phyloP scores from a whole-genome alignment of 495 filamentous ascomycete genomes.

The Neurospora sp. region DNA sequence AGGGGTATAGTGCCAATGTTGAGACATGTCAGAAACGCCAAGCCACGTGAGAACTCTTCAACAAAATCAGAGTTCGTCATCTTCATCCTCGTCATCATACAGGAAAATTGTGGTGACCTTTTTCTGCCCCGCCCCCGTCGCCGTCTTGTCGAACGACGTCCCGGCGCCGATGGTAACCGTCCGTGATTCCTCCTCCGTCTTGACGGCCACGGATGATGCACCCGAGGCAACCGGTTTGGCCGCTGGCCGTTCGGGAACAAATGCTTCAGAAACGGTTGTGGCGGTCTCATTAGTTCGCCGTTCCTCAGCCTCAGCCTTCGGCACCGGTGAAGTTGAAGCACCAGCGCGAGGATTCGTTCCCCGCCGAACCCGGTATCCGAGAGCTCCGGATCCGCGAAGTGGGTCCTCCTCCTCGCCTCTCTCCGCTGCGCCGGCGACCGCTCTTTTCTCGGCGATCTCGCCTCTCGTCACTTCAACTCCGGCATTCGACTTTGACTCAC shows the following conservation, averaged over 20 bases:
- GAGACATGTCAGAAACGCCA: background rate
- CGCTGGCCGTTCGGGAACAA: too few relatives aligned
- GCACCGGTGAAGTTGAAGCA: background rate
- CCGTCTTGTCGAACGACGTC: background rate
- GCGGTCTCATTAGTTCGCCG: background rate
- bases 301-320: background rate
- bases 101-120: background rate
- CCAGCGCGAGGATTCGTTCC: background rate
- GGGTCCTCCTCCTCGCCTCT: background rate
- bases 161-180: background rate
- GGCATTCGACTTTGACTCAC: background rate
- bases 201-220: background rate
- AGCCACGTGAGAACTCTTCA: background rate
- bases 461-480: background rate
- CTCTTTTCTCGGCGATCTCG: constrained; percentile 1
- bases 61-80: constrained; percentile 12
- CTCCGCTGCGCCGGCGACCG: background rate
- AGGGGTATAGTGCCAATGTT: background rate
- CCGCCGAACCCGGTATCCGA: background rate
- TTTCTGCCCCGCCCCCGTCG: background rate
- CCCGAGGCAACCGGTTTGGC: background rate
- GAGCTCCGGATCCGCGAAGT: background rate
- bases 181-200: background rate
- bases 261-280: background rate
- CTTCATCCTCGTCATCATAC: constrained; percentile 2